A percentile compares a stretch with the other conserved stretches of the same genome.
Conservation (phyloP, 164 flowering plant species). For the Cinnamomum chago region DNA sequence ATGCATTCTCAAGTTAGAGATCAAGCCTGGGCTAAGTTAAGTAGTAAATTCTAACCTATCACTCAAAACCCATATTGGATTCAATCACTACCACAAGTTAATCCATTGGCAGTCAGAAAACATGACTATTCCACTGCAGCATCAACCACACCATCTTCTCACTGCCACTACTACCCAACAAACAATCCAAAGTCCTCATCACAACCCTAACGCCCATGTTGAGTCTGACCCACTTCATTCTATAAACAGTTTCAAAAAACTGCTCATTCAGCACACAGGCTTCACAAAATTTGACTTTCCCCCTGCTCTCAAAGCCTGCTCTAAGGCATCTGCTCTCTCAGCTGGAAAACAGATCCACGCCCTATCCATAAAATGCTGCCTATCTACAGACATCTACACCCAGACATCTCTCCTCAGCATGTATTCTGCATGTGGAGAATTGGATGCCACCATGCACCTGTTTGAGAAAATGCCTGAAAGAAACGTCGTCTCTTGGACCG, state of each 20-base stretch:
- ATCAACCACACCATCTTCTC: not conserved
- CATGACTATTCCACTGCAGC: not conserved
- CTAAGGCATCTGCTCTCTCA: conserved; percentile 11
- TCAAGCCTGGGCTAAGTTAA: no score
- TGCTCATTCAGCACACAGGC: not conserved
- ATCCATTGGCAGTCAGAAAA: no score
- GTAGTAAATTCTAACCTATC: no score
- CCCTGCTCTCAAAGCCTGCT: conserved; percentile 22
- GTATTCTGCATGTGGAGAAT: not conserved
- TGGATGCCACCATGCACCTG: not conserved
- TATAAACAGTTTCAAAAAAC: conserved; percentile 14
- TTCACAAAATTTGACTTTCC: conserved; percentile 16
- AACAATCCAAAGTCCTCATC: not conserved
- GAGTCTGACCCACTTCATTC: conserved; percentile 2
- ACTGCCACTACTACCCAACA: not conserved
- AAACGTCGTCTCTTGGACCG: conserved; percentile 19
- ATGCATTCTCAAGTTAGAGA: no score
- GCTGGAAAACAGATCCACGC: conserved; percentile 47
- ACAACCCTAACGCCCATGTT: not conserved
- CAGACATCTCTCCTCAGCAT: conserved; percentile 10
- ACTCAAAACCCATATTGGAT: no score
- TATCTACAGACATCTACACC: conserved; percentile 19
- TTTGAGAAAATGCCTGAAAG: conserved; percentile 16
- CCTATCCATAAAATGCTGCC: conserved; percentile 52
- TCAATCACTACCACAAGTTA: no score